A percentile compares a stretch with the other conserved stretches of the same genome.
These are phyloP conservation scores for Tylopilus orsonianus DNA, from an alignment of 1,284 basidiomycete species.

Conservation along the genomic window DNA sequence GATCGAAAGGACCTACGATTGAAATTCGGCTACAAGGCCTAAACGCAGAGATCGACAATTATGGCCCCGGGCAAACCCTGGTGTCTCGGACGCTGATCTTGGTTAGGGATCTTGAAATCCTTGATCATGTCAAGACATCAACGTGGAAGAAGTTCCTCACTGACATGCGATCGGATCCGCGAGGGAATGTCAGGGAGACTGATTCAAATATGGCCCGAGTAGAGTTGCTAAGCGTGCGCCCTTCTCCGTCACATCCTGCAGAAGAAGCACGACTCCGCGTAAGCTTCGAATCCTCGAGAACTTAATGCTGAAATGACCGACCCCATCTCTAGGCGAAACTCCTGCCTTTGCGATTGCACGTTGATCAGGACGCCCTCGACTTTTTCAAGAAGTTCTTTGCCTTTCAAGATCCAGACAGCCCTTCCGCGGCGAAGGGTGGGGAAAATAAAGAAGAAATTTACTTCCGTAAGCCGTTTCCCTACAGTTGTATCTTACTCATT, in stretches of 20 bases:
- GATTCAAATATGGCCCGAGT: constrained; percentile 92
- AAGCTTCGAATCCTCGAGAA: constrained; percentile 29
- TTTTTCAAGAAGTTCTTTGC: constrained; percentile 96
- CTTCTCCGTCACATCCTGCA: constrained; percentile 61
- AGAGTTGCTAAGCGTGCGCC: constrained; percentile 74
- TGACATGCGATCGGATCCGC: constrained; percentile 75
- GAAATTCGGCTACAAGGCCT: constrained; percentile 79
- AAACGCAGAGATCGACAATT: constrained; percentile 67
- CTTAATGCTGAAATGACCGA: not conserved
- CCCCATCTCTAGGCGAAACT: constrained; percentile 68
- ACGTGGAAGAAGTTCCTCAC: constrained; percentile 98
- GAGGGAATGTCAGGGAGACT: constrained; percentile 84
- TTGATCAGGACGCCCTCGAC: constrained; percentile 98
- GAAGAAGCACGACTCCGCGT: constrained; percentile 85
- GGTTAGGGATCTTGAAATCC: constrained; percentile 77
- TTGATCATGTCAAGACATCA: constrained; percentile 97
- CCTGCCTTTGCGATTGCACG: constrained; percentile 86
- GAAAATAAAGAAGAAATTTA: constrained; percentile 57
- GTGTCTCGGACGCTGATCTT: constrained; percentile 68
- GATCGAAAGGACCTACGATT: constrained; percentile 79
- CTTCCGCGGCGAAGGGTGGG: constrained; percentile 37
- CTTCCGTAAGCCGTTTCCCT: constrained; percentile 57
- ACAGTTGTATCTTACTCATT: not conserved
- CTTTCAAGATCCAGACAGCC: constrained; percentile 68
- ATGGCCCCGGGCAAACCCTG: constrained; percentile 53